Conservation (phyloP, 2,329 filamentous ascomycete genomes). For the Talaromyces sp. region DNA sequence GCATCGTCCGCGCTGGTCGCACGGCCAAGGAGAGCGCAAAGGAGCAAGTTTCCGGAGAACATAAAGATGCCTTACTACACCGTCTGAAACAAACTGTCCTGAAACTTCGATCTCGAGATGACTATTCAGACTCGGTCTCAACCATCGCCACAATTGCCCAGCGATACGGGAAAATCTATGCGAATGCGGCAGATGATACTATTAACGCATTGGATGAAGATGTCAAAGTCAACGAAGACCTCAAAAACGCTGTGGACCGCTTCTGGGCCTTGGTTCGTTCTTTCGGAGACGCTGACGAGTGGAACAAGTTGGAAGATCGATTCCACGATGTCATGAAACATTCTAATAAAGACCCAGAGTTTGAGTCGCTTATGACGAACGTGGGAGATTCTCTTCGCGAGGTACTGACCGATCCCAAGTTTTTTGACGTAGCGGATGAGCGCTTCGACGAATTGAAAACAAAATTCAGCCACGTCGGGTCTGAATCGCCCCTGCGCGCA, state of each 20-base stretch:
- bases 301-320: constrained; percentile 66
- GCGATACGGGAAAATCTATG: constrained; percentile 73
- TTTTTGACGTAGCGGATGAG: constrained; percentile 70
- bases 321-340: constrained; percentile 69
- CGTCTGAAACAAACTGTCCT: constrained; percentile 71
- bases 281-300: constrained; percentile 68
- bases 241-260: constrained; percentile 69
- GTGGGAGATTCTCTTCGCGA: constrained; percentile 70
- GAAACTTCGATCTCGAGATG: constrained; percentile 67
- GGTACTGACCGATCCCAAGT: constrained; percentile 78
- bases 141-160: constrained; percentile 70
- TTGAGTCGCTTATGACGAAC: constrained; percentile 70
- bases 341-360: constrained; percentile 70
- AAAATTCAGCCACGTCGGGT: constrained; percentile 54
- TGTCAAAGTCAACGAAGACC: constrained; percentile 65
- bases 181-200: constrained; percentile 64
- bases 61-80: constrained; percentile 66
- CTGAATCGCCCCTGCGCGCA: constrained; percentile 61
- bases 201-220: constrained; percentile 64
- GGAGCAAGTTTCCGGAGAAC: constrained; percentile 66
- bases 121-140: constrained; percentile 83
- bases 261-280: constrained; percentile 76
- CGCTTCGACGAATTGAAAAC: constrained; percentile 56
- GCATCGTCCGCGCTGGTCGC: constrained; percentile 35
- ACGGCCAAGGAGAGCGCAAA: constrained; percentile 65